These are phyloP conservation scores for Cytospora piceicola DNA, from an alignment of 2,329 filamentous ascomycete genomes.

Conservation along the genomic window DNA sequence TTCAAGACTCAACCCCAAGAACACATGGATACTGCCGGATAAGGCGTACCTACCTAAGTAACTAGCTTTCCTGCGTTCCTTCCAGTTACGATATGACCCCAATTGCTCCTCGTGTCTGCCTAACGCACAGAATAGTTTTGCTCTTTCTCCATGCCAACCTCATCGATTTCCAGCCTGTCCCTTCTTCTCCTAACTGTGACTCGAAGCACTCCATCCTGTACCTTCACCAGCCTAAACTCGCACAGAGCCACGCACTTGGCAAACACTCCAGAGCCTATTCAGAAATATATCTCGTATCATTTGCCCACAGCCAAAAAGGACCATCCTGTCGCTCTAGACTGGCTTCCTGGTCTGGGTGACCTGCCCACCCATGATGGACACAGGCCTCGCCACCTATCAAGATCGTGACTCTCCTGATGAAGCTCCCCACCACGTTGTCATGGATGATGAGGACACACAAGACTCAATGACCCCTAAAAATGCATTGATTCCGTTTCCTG, in stretches of 20 bases:
- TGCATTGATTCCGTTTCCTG: slow-evolving; percentile 5
- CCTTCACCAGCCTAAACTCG: neutral
- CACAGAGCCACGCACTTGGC: neutral
- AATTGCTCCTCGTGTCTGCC: neutral
- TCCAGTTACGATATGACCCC: neutral
- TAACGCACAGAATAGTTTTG: neutral
- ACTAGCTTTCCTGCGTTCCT: neutral
- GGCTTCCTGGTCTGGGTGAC: neutral
- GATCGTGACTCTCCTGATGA: neutral
- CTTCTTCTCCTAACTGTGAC: neutral
- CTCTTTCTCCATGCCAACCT: neutral
- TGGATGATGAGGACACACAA: slow-evolving; percentile 13
- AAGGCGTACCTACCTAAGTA: no score
- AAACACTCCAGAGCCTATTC: neutral
- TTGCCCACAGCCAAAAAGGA: neutral
- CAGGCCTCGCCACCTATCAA: neutral
- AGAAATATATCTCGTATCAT: neutral
- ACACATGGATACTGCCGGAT: neutral
- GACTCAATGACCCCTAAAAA: slow-evolving; percentile 6
- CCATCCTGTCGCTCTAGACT: neutral
- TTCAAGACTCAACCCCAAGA: neutral
- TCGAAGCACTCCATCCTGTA: neutral
- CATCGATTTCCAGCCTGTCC: neutral
- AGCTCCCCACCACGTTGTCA: neutral
- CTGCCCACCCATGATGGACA: slow-evolving; percentile 14